phyloP scores from a whole-genome alignment of 768 basidiomycete species.

The Lactarius vividus region DNA sequence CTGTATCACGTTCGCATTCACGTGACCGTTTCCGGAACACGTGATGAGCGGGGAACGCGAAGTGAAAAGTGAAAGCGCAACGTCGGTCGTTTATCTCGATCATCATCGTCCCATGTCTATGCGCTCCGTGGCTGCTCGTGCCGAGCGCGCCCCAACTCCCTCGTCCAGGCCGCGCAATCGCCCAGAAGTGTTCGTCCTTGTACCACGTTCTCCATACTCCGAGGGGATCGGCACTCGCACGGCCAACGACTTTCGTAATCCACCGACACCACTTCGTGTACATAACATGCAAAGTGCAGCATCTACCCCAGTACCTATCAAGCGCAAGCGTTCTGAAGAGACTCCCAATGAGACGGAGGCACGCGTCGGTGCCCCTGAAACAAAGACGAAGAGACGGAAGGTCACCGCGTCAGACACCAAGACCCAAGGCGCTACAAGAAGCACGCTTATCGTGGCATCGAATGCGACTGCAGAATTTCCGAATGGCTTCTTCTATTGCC shows the following conservation, averaged over 20 bases:
- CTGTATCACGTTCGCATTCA: constrained; percentile 1
- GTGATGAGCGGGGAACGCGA: constrained; percentile 17
- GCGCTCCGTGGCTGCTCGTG: constrained; percentile 7
- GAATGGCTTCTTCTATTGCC: constrained; percentile 54
- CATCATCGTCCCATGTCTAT: constrained; percentile 20
- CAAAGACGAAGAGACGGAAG: constrained; percentile 44
- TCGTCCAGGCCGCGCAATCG: constrained; percentile 34
- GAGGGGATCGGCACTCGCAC: constrained; percentile 26
- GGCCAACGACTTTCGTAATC: constrained; percentile 20
- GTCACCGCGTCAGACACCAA: constrained; percentile 35
- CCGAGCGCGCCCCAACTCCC: constrained; percentile 26
- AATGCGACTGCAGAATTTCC: constrained; percentile 35
- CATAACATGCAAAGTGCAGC: constrained; percentile 26
- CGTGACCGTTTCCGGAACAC: constrained; percentile 7
- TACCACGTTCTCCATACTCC: constrained; percentile 49
- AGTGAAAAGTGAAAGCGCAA: background rate
- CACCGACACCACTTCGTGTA: constrained; percentile 29
- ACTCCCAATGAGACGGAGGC: constrained; percentile 2
- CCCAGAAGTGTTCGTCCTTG: constrained; percentile 56
- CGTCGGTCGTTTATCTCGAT: constrained; percentile 8
- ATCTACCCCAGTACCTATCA: constrained; percentile 23
- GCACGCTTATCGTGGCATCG: background rate
- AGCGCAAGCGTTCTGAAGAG: constrained; percentile 31
- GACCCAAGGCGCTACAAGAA: constrained; percentile 19
- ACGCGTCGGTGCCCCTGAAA: constrained; percentile 1